phyloP scores from a whole-genome alignment of 1,284 basidiomycete species.

The Termitomyces sp. region DNA sequence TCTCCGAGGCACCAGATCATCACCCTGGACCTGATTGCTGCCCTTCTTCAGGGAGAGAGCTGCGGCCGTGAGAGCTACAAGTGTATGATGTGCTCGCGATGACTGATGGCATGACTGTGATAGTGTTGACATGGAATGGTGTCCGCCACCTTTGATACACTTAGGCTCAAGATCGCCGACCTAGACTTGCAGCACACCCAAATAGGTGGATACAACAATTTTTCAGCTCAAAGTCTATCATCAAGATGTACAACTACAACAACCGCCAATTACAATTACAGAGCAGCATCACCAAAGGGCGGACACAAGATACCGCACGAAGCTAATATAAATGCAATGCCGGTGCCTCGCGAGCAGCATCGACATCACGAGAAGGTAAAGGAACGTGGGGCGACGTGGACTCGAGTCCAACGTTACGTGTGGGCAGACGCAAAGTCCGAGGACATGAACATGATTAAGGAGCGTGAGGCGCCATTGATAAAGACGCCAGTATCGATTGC shows the following conservation, averaged over 20 bases:
- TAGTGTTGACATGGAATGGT: background rate
- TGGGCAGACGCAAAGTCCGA: constrained; percentile 10
- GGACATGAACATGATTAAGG: constrained; percentile 15
- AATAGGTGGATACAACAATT: background rate
- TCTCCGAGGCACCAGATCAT: background rate
- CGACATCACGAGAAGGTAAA: constrained; percentile 10
- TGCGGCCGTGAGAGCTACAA: background rate
- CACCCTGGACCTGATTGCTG: constrained; percentile 4
- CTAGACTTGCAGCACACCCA: background rate
- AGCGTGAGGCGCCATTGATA: constrained; percentile 9
- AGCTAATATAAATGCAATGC: constrained; percentile 4
- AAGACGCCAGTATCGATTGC: constrained; percentile 1
- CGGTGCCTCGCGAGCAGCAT: constrained; percentile 7
- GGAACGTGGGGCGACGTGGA: constrained; percentile 13
- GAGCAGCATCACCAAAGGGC: constrained; percentile 1
- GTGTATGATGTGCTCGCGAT: background rate
- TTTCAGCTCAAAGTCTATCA: background rate
- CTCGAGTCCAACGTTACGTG: constrained; percentile 16
- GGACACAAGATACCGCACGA: constrained; percentile 3
- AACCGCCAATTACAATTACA: constrained; percentile 7
- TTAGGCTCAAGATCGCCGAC: background rate
- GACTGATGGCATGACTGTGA: no score
- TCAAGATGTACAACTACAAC: constrained; percentile 5
- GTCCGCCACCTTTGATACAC: background rate
- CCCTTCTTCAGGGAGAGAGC: background rate